Evolutionary conservation across 257 asterid genomes (phyloP).

Genomic region (Ophiorrhiza pumila): DNA sequence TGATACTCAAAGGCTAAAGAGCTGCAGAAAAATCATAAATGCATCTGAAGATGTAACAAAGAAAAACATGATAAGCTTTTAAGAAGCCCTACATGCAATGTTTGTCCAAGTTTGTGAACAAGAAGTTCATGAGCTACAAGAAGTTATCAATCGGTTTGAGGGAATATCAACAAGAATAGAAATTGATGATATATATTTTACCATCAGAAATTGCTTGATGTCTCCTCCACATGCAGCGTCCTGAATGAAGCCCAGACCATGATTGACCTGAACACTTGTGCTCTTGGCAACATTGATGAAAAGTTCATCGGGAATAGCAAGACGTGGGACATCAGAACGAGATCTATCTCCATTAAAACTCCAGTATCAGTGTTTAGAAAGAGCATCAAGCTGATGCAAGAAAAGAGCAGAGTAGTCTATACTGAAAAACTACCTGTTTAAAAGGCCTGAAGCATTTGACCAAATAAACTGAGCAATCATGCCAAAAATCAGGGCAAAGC

Average conservation of each 20-base stretch:
- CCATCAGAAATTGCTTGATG: slow-evolving; percentile 61
- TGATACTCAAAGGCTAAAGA: neutral
- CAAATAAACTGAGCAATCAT: slow-evolving; percentile 61
- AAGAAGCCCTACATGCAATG: neutral
- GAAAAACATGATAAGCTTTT: neutral
- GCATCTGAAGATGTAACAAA: neutral
- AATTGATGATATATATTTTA: slow-evolving; percentile 19
- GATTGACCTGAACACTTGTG: slow-evolving; percentile 54
- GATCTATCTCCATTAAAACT: slow-evolving; percentile 34
- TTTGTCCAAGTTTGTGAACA: neutral
- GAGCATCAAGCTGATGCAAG: slow-evolving; percentile 13
- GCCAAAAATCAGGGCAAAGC: slow-evolving; percentile 51
- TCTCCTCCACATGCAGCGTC: slow-evolving; percentile 58
- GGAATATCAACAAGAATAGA: neutral
- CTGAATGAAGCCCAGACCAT: slow-evolving; percentile 49
- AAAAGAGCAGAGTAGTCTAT: neutral
- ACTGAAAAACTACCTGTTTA: slow-evolving; percentile 34
- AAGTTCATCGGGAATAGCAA: slow-evolving; percentile 52
- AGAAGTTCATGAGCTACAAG: neutral
- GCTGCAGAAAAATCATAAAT: neutral
- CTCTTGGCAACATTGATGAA: slow-evolving; percentile 53
- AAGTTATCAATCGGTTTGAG: neutral
- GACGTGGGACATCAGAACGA: slow-evolving; percentile 51
- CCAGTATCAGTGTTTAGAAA: slow-evolving; percentile 11
- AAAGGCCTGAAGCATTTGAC: slow-evolving; percentile 55